phyloP scores from a whole-genome alignment of 2,329 filamentous ascomycete genomes.

The Diaporthe helianthi region DNA sequence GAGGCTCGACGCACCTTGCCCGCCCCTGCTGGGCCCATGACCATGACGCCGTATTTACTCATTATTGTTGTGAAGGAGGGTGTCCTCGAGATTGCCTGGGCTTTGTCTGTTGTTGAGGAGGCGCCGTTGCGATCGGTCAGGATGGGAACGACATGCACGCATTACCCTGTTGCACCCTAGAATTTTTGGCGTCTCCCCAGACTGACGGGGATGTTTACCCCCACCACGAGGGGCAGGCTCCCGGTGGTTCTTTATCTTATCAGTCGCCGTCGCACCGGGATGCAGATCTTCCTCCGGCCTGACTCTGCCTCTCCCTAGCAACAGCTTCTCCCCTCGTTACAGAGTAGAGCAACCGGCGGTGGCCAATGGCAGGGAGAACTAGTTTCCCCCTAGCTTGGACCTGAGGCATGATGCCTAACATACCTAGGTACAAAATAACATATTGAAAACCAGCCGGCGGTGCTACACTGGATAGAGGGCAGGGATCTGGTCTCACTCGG shows the following conservation, averaged over 20 bases:
- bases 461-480: neutral
- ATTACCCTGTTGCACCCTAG: neutral
- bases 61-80: conserved; percentile 52
- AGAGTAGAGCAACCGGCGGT: neutral
- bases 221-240: conserved; percentile 10
- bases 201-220: conserved; percentile 13
- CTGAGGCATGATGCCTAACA: neutral
- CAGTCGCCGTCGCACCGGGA: neutral
- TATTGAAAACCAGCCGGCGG: neutral
- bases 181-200: neutral
- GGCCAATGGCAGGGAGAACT: neutral
- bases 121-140: neutral
- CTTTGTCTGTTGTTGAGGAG: neutral
- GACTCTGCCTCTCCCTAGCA: neutral
- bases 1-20: conserved; percentile 71
- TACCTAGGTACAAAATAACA: neutral
- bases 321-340: neutral
- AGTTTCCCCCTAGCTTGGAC: neutral
- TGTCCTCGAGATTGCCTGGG: neutral
- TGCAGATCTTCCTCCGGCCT: conserved; percentile 5
- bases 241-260: conserved; percentile 11
- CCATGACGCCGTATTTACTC: conserved; percentile 93
- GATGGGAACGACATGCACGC: neutral
- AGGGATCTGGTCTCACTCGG: neutral
- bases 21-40: conserved; percentile 95